These are phyloP conservation scores for Eucalyptus camaldulensis DNA, from an alignment of 345 rosid species.

Conservation along the genomic window DNA sequence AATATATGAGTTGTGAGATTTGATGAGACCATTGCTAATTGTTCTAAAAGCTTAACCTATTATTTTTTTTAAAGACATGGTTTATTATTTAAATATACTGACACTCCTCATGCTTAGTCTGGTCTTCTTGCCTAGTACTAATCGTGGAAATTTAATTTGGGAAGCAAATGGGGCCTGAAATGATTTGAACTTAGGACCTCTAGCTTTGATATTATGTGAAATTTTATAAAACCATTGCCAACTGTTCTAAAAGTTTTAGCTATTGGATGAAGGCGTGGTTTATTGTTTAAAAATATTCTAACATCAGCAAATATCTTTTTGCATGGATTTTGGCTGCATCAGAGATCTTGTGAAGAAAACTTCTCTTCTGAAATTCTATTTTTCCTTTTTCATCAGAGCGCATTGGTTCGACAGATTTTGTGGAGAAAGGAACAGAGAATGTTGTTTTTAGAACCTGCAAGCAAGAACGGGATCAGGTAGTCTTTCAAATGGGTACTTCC, in stretches of 20 bases:
- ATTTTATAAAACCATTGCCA: too few species aligned
- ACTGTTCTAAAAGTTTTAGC: too few species aligned
- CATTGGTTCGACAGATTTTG: slow-evolving; percentile 58
- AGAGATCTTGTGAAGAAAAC: neutral
- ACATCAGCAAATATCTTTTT: neutral
- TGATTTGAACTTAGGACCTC: rapidly evolving
- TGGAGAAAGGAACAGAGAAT: slow-evolving; percentile 76
- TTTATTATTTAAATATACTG: too few species aligned
- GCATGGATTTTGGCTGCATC: neutral
- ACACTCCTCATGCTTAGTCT: neutral
- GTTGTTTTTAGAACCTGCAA: slow-evolving; percentile 78
- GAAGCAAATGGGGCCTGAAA: too few species aligned
- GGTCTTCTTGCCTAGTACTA: too few species aligned
- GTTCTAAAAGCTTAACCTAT: too few species aligned
- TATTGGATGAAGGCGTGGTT: too few species aligned
- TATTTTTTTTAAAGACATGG: too few species aligned
- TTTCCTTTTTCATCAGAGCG: slow-evolving; percentile 20
- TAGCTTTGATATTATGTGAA: too few species aligned
- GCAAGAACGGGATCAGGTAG: slow-evolving; percentile 49
- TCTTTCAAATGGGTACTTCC: slow-evolving; percentile 90
- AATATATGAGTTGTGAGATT: neutral
- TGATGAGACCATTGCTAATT: too few species aligned
- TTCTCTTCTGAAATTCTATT: neutral
- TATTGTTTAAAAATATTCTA: too few species aligned
- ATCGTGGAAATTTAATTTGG: too few species aligned